Evolutionary conservation across 2,329 filamentous ascomycete genomes (phyloP), one percentile per base, ranked within the genome.

Genomic region (Cordyceps tenuipes): DNA sequence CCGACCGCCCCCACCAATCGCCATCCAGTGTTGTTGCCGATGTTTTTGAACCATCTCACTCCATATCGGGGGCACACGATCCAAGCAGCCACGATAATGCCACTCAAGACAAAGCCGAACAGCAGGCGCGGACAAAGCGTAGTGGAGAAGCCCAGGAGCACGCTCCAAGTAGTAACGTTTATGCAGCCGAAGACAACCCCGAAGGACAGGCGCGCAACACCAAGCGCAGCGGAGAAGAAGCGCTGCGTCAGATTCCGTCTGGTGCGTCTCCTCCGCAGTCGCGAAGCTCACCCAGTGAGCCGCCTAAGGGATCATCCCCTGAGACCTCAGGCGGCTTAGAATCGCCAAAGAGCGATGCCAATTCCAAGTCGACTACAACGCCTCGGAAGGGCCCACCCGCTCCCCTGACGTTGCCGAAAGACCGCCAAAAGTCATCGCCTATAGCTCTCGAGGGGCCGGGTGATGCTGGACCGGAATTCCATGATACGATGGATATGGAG

Each of bases 301-400:
- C 81, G 2, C 81, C 80, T 9, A 77, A 73, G 54, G 71, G 76
- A 54, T 80, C 81, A 21, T 79, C 81, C n/a, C 80, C 80, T n/a
- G 75, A 74, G 31, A 76, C 76, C 2, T 81, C 80, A 9, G 65
- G 68, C 17, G 66, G 67, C 17, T 65, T 69, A 31, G 76, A 79
- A 61, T 71, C 79, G 13, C 70, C 73, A 43, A 65, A 75, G 15
- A 76, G 80, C 39, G 76, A 79, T 31, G 76, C 34, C 23, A 13
- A n/a, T 46, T 15, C 75, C 3, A 67, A 79, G 5, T 70, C 74
- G 10, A 77, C 79, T 62, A 29, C 52, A 3, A 85, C 85, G 61
- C 78, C 81, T 17, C 83, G 92, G 62, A 97, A 96, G 71, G 84
- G 87, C 6, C 91, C 92, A 3, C 93, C 93, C 51, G 89, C 91